These are phyloP conservation scores for Durio zibethinus DNA, from an alignment of 345 rosid species.

Conservation along the genomic window DNA sequence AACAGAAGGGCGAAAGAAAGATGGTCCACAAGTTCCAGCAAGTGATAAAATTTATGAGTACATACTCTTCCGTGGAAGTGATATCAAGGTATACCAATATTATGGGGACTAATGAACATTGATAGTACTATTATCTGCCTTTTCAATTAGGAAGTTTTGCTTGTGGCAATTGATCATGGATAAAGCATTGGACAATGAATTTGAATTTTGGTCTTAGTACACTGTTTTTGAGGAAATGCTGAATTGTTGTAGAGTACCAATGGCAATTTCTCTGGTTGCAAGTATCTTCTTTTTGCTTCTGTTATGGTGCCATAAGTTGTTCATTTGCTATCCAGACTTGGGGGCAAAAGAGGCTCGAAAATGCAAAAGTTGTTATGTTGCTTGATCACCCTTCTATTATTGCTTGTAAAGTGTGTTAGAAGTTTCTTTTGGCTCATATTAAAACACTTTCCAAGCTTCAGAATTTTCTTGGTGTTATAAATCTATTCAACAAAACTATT, in stretches of 20 bases:
- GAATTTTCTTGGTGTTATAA: neutral
- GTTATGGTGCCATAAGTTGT: neutral
- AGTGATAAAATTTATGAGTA: slow-evolving; percentile 74
- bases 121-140: neutral
- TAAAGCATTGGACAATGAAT: neutral
- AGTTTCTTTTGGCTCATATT: neutral
- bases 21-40: slow-evolving; percentile 66
- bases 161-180: neutral
- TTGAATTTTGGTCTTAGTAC: neutral
- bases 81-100: slow-evolving; percentile 51
- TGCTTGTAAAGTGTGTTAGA: neutral
- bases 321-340: neutral
- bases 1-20: slow-evolving; percentile 75
- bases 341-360: neutral
- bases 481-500: neutral
- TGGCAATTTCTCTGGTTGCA: neutral
- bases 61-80: slow-evolving; percentile 74
- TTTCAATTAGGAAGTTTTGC: neutral
- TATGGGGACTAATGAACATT: neutral
- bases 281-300: neutral
- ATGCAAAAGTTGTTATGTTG: neutral
- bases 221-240: neutral
- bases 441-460: neutral
- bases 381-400: neutral
- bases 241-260: neutral